phyloP scores from a whole-genome alignment of 371 early-diverging fungal genomes.

The Mortierella sp. region DNA sequence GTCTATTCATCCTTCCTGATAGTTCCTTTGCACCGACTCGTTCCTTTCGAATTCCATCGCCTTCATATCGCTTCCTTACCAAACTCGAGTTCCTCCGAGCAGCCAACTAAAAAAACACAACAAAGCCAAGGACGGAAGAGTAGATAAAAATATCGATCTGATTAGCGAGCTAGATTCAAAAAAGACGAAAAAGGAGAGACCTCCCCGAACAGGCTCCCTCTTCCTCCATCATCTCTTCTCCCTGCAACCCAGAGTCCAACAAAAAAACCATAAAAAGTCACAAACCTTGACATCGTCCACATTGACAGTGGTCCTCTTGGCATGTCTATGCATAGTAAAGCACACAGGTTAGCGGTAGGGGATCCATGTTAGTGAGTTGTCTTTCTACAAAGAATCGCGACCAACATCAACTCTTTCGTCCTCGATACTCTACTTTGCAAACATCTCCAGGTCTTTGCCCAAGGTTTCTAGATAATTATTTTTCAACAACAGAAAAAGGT shows the following conservation, averaged over 20 bases:
- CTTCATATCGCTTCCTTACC: conserved; percentile 25
- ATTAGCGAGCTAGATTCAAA: neutral
- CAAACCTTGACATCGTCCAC: conserved; percentile 55
- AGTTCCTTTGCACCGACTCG: neutral
- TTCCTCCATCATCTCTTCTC: no score
- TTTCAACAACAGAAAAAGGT: neutral
- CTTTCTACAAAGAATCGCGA: neutral
- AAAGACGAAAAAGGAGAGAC: neutral
- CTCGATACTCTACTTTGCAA: conserved; percentile 32
- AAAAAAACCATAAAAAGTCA: neutral
- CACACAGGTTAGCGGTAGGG: no score
- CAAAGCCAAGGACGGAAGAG: neutral
- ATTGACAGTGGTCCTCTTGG: conserved; percentile 51
- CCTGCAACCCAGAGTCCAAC: neutral
- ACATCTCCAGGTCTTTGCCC: conserved; percentile 48
- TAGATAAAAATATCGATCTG: neutral
- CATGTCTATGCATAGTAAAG: conserved; percentile 29
- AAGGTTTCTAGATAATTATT: conserved; percentile 34
- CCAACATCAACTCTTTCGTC: neutral
- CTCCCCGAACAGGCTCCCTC: neutral
- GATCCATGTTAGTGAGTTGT: neutral
- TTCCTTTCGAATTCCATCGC: neutral
- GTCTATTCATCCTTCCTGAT: neutral
- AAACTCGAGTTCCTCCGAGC: conserved; percentile 48
- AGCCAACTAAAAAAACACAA: conserved; percentile 26